Evolutionary conservation across 352 stramenopile genomes (phyloP), one percentile per base, ranked within the genome.

Genomic region (Pythium plurisporium): DNA sequence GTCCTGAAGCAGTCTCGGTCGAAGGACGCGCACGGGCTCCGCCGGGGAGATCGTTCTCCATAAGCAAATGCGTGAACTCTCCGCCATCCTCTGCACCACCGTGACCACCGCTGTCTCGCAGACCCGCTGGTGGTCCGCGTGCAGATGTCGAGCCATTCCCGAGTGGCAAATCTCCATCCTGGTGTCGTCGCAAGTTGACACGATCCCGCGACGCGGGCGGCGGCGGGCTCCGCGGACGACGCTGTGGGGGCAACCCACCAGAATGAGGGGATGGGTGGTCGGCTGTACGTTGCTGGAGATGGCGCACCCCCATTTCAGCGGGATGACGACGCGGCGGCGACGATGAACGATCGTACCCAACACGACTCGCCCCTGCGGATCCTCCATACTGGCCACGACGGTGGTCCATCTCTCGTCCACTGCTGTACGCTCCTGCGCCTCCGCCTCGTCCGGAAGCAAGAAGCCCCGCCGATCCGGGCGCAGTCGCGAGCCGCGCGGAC

Each of bases 401-500:
- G 9, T 25, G 29, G 8, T 43, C 46, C 3, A 54, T 54, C 33
- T 54, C 46, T 8, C 46, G 30, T 5, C 29, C 33, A 36, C 22
- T 43, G n/a, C n/a, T n/a, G n/a, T n/a, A 44, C 17, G 23, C n/a
- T 3, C 27, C 17, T 8, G 23, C 12, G 44, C 44, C 12, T 4
- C 22, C 20, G n/a, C n/a, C n/a, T 11, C 34, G 26, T 27, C 19
- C 11, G 4, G 50, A 40, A 17, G 38, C 36, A 26, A 47, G 23
- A 5, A 47, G 3, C 15, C 14, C 26, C 3, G 47, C 49, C 2
- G 55, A 14, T 31, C 62, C 68, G 22, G 57, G 55, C 4, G 59
- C 48, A 1, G 51, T 50, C 12, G 62, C 58, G n/a, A 63, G 55
- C 30, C 51, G 59, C 56, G 77, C 25, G 59, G 74, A 50, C 47